Conservation (phyloP, 768 basidiomycete genomes). For the Vishniacozyma victoriae region DNA sequence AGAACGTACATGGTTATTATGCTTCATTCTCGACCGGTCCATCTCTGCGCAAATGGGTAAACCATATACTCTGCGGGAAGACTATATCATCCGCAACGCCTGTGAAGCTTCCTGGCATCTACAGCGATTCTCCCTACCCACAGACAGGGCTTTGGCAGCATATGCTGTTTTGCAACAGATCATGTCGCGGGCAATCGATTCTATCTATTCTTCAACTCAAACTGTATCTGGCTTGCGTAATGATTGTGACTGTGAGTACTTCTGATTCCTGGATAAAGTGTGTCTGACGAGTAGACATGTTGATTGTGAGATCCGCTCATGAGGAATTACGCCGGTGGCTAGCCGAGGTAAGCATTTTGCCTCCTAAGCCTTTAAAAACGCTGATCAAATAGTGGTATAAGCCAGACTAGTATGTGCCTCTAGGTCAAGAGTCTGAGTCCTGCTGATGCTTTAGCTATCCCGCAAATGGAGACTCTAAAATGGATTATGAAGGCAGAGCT, state of each 20-base stretch:
- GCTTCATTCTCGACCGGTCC: slow-evolving; percentile 84
- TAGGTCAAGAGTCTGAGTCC: no score
- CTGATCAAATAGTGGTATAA: slow-evolving; percentile 24
- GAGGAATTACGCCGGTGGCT: slow-evolving; percentile 40
- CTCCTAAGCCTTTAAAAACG: neutral
- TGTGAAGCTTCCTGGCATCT: slow-evolving; percentile 64
- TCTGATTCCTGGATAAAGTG: slow-evolving; percentile 54
- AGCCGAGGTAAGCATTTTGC: slow-evolving; percentile 14
- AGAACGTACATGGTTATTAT: slow-evolving; percentile 88
- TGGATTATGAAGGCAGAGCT: slow-evolving; percentile 41
- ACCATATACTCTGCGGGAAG: slow-evolving; percentile 85
- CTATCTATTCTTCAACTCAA: slow-evolving; percentile 71
- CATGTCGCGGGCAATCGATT: slow-evolving; percentile 78
- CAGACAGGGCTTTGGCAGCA: slow-evolving; percentile 65
- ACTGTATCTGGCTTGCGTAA: slow-evolving; percentile 74
- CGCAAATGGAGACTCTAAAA: no score
- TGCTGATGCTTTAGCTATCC: no score
- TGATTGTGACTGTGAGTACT: slow-evolving; percentile 66
- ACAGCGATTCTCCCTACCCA: slow-evolving; percentile 58
- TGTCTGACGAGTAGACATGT: slow-evolving; percentile 56
- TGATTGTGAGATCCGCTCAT: slow-evolving; percentile 41
- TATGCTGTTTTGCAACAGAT: slow-evolving; percentile 88
- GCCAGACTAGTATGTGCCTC: slow-evolving; percentile 16
- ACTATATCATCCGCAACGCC: slow-evolving; percentile 77
- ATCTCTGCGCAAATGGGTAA: slow-evolving; percentile 95